These are phyloP conservation scores for Exophiala lecanii-corni DNA, from an alignment of 2,329 filamentous ascomycete genomes.

Conservation along the genomic window DNA sequence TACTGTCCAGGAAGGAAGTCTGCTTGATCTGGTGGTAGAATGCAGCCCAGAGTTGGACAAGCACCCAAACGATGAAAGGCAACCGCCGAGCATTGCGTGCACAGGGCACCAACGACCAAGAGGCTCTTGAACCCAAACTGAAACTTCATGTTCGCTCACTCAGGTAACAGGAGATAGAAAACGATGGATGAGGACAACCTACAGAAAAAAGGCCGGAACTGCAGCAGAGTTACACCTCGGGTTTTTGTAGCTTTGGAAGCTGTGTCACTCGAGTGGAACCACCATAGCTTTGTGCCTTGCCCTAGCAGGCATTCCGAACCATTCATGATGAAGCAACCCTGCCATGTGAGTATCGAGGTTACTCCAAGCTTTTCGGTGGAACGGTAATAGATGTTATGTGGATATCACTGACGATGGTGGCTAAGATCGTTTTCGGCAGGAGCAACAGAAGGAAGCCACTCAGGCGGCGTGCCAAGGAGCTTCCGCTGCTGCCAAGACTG, in stretches of 20 bases:
- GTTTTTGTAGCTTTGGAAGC: constrained; percentile 13
- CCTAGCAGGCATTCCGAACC: background rate
- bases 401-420: constrained; percentile 3
- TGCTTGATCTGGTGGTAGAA: constrained; percentile 59
- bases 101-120: constrained; percentile 17
- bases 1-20: constrained; percentile 80
- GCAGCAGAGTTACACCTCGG: background rate
- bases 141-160: constrained; percentile 7
- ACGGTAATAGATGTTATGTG: background rate
- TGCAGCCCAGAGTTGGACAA: constrained; percentile 53
- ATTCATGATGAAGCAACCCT: no score
- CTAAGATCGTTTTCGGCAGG: constrained; percentile 9
- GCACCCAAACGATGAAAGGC: constrained; percentile 53
- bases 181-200: constrained; percentile 3
- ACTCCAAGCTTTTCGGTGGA: constrained; percentile 5
- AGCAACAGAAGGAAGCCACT: constrained; percentile 5
- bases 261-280: background rate
- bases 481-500: constrained; percentile 9
- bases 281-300: background rate
- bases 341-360: constrained; percentile 5
- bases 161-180: background rate
- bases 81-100: constrained; percentile 37
- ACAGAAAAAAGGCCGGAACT: background rate
- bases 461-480: constrained; percentile 6
- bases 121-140: constrained; percentile 13